Conservation (phyloP, 1,139 yeast genomes). For the Arxiozyma telluris region DNA sequence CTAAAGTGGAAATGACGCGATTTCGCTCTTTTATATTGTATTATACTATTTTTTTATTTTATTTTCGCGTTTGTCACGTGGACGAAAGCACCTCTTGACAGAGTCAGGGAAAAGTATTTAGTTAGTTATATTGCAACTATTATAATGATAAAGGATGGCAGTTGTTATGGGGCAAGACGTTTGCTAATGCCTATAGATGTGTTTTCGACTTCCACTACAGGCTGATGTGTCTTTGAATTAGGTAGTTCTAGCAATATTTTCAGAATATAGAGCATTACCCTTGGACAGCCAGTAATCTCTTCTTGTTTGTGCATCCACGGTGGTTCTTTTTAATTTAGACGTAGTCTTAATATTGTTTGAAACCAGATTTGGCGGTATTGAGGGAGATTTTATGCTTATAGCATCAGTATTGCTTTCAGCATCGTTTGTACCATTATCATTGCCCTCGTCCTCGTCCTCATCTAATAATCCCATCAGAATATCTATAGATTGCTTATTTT, state of each 20-base stretch:
- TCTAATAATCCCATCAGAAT: conserved; percentile 31
- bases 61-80: not conserved
- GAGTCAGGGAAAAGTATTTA: too few relatives aligned
- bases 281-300: conserved; percentile 41
- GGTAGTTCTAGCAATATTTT: not conserved
- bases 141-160: too few relatives aligned
- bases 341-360: not conserved
- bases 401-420: not conserved
- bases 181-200: too few relatives aligned
- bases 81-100: not conserved
- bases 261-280: conserved; percentile 21
- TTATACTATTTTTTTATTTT: too few relatives aligned
- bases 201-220: too few relatives aligned
- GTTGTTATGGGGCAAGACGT: too few relatives aligned
- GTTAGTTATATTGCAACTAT: too few relatives aligned
- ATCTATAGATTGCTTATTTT: conserved; percentile 20
- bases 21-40: not conserved
- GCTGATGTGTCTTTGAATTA: not conserved
- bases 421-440: conserved; percentile 8
- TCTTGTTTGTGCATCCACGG: conserved; percentile 31
- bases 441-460: conserved; percentile 8
- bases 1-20: not conserved
- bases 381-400: conserved; percentile 3
- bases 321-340: not conserved
- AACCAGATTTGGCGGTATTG: not conserved